Evolutionary conservation across 2,329 filamentous ascomycete species (phyloP), one percentile per base, ranked within the genome.

Genomic region (Phyllosticta capitalensis): DNA sequence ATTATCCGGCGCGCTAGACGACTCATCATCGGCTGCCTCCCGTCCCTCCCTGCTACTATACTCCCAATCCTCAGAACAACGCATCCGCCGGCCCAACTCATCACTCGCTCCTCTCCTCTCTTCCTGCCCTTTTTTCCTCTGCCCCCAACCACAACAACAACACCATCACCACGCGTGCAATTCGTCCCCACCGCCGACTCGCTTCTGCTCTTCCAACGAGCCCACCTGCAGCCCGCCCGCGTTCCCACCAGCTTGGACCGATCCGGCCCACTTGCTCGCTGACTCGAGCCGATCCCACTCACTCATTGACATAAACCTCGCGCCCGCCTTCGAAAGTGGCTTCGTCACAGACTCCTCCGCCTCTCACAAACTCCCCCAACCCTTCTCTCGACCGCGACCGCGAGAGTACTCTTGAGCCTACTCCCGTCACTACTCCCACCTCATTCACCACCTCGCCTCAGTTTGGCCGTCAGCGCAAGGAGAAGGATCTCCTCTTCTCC

Each of bases 401-500:
- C 17, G 61, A 60, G 17, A 65, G 65, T 58, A 63, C 63, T 26
- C 17, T 51, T 24, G 49, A 57, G 30, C 55, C 60, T 19, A 52
- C 51, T 9, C 62, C 63, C 14, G 38, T 64, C 20, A 62, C 62
- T 24, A 64, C 62, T 24, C 57, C 62, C 28, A 60, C 24, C 52
- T 66, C 65, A 56, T 63, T 62, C 59, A 17, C 45, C 10, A 62
- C 63, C 26, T 62, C 62, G 67, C 77, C 68, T 65, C 72, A 66
- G 64, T 72, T 70, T 64, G 69, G 65, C 65, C 72, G 74, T 68
- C 67, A 68, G 58, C 74, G 74, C 63, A 75, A 76, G 68, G 73
- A 76, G 70, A 71, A 68, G 62, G 68, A 73, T 61, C 68, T 70
- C 63, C 69, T 71, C 66, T 70, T 73, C 61, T 71, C 75, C 65